A percentile compares a stretch with the other conserved stretches of the same genome.
These are phyloP conservation scores for Ophiorrhiza pumila DNA, from an alignment of 257 asterid genomes.

Conservation along the genomic window DNA sequence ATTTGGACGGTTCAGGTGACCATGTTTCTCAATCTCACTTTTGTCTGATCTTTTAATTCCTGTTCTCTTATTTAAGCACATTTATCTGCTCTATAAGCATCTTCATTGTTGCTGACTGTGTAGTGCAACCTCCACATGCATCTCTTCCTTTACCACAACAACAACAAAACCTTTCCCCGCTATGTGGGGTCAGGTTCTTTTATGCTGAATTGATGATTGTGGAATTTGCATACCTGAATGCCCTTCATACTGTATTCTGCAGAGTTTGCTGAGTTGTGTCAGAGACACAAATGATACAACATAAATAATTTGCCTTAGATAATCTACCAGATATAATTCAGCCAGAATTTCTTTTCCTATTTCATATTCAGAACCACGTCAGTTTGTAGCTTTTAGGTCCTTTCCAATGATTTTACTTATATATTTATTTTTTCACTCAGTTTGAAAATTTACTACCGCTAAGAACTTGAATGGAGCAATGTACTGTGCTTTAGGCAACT, in stretches of 20 bases:
- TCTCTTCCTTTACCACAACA: no score
- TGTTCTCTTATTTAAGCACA: neutral
- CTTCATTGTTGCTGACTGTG: neutral
- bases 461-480: neutral
- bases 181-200: no score
- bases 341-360: neutral
- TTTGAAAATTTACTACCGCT: neutral
- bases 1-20: slow-evolving; percentile 96
- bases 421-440: no score
- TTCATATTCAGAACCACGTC: neutral
- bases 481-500: neutral
- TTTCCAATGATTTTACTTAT: neutral
- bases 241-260: neutral
- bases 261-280: neutral
- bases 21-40: neutral
- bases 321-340: neutral
- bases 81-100: neutral
- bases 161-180: no score
- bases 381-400: neutral
- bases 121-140: neutral
- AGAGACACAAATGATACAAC: neutral
- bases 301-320: neutral
- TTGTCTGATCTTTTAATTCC: neutral
- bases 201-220: neutral
- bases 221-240: neutral